Base-by-base conservation (phyloP, 2,329 filamentous ascomycete genomes). In the Leptographium procerum region DNA sequence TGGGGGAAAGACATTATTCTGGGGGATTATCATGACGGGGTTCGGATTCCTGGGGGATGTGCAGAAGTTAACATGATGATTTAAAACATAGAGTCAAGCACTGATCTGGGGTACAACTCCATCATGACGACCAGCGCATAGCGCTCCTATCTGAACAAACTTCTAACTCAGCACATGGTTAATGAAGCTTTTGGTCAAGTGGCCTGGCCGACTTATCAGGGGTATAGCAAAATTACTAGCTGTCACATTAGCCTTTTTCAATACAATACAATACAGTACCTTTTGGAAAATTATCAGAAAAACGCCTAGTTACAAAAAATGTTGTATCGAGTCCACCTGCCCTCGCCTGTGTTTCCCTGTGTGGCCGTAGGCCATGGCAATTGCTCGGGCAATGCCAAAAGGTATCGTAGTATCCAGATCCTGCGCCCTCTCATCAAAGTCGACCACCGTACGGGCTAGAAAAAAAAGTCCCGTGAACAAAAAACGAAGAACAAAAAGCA, bases 61-160 rank as follows among this genome's bases (percentile, higher is more conserved):
- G 55, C 55, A 22, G 5, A 83, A 87, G 81, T 81, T 81, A 75
- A 86, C 67, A 81, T 96, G 91, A 96, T 96, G 91, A 96, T 83
- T 86, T 78, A 81, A 87, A 84, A 78, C n/a, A 91, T 91, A 95
- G 91, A 96, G 91, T 96, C 91, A 96, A 96, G 91, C 91, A 89
- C 91, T 88, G 89, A 96, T 83, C 82, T 43, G 64, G 62, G 62
- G 66, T 67, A 69, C 69, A 69, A 14, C 66, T 66, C 66, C 68
- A 66, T 65, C 63, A 66, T 70, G 70, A 75, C 71, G 77, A 80
- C 67, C 67, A 65, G 70, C 66, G 50, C 57, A 60, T 62, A 68
- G 70, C 70, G 66, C 69, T 70, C 67, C 68, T 70, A 70, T 71
- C 70, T 72, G 70, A 72, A 43, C 68, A 65, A 68, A 69, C 69